A percentile compares a stretch with the other conserved stretches of the same genome.
Conservation (phyloP, 1,139 yeast species). For the Magnusiomyces paraingens region DNA sequence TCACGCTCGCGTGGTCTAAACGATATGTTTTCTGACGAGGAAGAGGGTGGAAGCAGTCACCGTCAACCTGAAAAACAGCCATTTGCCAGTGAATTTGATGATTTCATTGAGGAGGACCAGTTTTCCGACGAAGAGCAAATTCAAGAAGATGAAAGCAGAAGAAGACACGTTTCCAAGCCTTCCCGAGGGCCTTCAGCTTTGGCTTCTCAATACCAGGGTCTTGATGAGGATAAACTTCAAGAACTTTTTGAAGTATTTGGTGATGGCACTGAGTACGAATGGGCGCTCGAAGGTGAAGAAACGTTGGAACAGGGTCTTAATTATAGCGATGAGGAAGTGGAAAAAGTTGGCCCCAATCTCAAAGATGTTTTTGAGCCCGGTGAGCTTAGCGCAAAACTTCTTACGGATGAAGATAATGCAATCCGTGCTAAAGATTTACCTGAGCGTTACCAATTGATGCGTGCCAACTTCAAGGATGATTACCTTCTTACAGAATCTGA, state of each 20-base stretch:
- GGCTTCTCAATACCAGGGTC: constrained; percentile 61
- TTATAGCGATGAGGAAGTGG: constrained; percentile 35
- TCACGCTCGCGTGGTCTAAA: constrained; percentile 33
- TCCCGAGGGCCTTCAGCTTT: constrained; percentile 32
- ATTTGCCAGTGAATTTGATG: constrained; percentile 77
- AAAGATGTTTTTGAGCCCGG: constrained; percentile 93
- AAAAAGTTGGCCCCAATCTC: constrained; percentile 50
- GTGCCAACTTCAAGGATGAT: constrained; percentile 51
- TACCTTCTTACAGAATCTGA: constrained; percentile 62
- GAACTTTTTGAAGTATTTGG: constrained; percentile 95
- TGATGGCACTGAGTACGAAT: constrained; percentile 93
- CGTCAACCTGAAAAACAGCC: constrained; percentile 18
- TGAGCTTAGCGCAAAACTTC: constrained; percentile 81
- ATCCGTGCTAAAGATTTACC: constrained; percentile 87
- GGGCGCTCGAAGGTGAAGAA: constrained; percentile 74
- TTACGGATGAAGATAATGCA: constrained; percentile 86
- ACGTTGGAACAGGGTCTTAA: constrained; percentile 45
- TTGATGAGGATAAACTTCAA: constrained; percentile 87
- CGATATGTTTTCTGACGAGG: constrained; percentile 18
- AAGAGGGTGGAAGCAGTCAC: constrained; percentile 58
- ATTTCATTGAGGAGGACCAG: constrained; percentile 95
- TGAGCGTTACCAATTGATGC: constrained; percentile 78
- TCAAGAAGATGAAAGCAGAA: constrained; percentile 24
- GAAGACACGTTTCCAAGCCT: constrained; percentile 28
- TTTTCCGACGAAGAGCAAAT: constrained; percentile 80